Percentiles rank a stretch among this genome's conserved stretches.
phyloP scores from a whole-genome alignment of 2,329 filamentous ascomycete species.

The Diaporthe nobilis region DNA sequence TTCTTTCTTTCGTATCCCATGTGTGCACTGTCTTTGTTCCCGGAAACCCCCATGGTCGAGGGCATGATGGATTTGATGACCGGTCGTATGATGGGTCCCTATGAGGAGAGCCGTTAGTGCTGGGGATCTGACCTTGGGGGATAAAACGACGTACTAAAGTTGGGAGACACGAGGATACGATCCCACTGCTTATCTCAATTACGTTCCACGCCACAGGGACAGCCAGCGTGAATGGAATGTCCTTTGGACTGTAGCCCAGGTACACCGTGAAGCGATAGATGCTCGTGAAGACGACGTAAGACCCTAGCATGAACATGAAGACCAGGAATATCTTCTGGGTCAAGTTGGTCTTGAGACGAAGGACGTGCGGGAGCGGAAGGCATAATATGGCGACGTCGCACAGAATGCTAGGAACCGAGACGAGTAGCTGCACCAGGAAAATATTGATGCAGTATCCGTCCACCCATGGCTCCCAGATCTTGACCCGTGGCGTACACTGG shows the following conservation, averaged over 20 bases:
- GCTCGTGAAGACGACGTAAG: constrained; percentile 37
- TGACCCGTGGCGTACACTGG: constrained; percentile 31
- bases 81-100: constrained; percentile 31
- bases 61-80: constrained; percentile 36
- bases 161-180: constrained; percentile 35
- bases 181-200: constrained; percentile 37
- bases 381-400: constrained; percentile 36
- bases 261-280: constrained; percentile 35
- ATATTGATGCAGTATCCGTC: constrained; percentile 35
- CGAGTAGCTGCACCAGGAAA: constrained; percentile 33
- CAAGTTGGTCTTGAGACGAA: constrained; percentile 35
- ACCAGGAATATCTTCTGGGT: constrained; percentile 34
- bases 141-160: not conserved
- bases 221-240: constrained; percentile 44
- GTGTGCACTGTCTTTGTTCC: constrained; percentile 9
- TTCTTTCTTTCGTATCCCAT: not conserved
- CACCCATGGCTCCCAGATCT: constrained; percentile 38
- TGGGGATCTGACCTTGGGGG: not conserved
- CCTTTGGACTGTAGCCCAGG: constrained; percentile 8
- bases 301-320: constrained; percentile 36
- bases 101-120: not conserved
- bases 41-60: constrained; percentile 5
- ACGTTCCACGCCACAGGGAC: constrained; percentile 31
- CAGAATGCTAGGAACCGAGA: constrained; percentile 32
- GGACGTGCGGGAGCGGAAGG: constrained; percentile 33